phyloP scores from a whole-genome alignment of 2,329 filamentous ascomycete species.

The Myriangium duriaei region DNA sequence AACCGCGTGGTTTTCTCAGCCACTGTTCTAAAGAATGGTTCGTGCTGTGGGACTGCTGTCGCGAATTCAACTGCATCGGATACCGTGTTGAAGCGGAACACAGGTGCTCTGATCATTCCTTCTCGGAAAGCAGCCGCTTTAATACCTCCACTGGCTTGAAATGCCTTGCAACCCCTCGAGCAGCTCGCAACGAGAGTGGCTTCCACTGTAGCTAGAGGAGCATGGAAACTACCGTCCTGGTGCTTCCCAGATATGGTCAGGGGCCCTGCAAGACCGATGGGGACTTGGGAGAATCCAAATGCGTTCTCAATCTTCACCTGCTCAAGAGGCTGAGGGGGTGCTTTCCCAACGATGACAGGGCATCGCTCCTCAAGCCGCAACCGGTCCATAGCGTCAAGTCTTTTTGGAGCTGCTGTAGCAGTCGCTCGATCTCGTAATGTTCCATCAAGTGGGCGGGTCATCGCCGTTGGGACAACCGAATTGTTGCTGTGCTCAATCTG shows the following conservation, averaged over 20 bases:
- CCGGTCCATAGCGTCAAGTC: no score
- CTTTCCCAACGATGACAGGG: background rate
- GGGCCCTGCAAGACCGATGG: conserved; percentile 17
- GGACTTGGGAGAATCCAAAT: conserved; percentile 15
- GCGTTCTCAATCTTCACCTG: conserved; percentile 14
- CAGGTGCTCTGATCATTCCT: conserved; percentile 2
- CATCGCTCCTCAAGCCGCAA: conserved; percentile 1
- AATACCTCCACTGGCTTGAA: conserved; percentile 15
- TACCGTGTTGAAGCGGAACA: conserved; percentile 5
- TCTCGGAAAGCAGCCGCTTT: conserved; percentile 14
- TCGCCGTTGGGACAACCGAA: no score
- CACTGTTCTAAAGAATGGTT: conserved; percentile 1
- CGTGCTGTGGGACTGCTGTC: conserved; percentile 1
- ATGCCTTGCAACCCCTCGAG: conserved; percentile 20
- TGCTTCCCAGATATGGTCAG: conserved; percentile 12
- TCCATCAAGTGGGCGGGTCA: no score
- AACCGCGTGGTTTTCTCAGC: conserved; percentile 6
- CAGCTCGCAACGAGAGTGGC: conserved; percentile 21
- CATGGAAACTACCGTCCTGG: conserved; percentile 14
- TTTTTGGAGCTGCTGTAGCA: no score
- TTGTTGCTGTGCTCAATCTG: no score
- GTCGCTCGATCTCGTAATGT: no score
- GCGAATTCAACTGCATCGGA: background rate
- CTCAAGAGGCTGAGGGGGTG: conserved; percentile 1
- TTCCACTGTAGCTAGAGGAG: conserved; percentile 21